These are phyloP conservation scores for Leptographium wingfieldii DNA, from an alignment of 2,329 filamentous ascomycete genomes.

Conservation along the genomic window DNA sequence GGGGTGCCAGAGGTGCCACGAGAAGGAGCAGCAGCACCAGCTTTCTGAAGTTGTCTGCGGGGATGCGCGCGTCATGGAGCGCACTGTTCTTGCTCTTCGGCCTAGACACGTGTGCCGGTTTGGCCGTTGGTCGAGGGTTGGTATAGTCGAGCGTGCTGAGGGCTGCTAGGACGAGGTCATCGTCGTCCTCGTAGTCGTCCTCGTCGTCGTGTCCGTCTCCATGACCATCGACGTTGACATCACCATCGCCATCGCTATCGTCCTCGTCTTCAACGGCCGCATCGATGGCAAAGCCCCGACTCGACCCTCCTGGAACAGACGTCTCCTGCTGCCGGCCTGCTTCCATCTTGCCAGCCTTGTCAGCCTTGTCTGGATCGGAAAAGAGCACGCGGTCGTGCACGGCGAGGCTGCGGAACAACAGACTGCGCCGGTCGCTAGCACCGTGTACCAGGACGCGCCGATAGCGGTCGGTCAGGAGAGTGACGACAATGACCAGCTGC, in stretches of 20 bases:
- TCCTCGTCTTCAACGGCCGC: constrained; percentile 25
- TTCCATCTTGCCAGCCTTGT: background rate
- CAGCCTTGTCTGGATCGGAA: constrained; percentile 9
- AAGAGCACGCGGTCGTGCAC: constrained; percentile 52
- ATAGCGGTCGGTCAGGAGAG: constrained; percentile 60
- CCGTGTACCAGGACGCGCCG: constrained; percentile 47
- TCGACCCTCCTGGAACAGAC: background rate
- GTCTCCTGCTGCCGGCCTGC: constrained; percentile 3
- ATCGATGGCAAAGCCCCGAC: constrained; percentile 33
- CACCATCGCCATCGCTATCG: background rate
- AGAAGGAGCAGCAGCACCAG: constrained; percentile 59
- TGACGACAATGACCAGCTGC: constrained; percentile 58
- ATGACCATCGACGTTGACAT: constrained; percentile 21
- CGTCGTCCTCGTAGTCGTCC: constrained; percentile 29
- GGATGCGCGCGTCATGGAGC: constrained; percentile 55
- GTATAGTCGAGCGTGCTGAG: constrained; percentile 55
- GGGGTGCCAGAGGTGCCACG: constrained; percentile 48
- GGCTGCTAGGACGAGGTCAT: constrained; percentile 55
- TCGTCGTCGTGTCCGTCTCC: constrained; percentile 44
- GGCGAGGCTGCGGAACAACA: constrained; percentile 59
- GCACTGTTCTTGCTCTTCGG: constrained; percentile 15
- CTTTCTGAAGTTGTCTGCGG: constrained; percentile 59
- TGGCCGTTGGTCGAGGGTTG: constrained; percentile 28
- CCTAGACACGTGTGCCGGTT: constrained; percentile 14
- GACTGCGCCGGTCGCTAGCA: constrained; percentile 44